Conservation (phyloP, 208 protist genomes). For the Acanthamoeba royreba region DNA sequence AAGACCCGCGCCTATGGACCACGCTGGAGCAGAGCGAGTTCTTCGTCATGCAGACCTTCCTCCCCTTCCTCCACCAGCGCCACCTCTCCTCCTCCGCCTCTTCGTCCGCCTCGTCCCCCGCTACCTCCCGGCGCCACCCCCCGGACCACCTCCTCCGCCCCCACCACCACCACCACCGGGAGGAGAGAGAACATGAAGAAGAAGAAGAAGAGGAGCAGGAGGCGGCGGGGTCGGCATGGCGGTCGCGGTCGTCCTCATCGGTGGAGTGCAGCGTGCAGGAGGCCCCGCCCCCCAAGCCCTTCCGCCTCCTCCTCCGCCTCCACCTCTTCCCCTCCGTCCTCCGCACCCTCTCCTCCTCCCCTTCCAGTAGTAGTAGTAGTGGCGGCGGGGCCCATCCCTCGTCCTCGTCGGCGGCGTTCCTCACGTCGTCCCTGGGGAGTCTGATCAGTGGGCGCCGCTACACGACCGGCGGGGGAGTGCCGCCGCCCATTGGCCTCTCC, state of each 20-base stretch:
- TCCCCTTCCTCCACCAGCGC: background rate
- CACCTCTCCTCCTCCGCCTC: too few relatives aligned
- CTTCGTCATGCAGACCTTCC: background rate
- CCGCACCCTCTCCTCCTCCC: background rate
- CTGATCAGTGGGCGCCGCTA: background rate
- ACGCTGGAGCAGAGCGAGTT: background rate
- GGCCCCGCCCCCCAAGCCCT: background rate
- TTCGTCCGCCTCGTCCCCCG: too few relatives aligned
- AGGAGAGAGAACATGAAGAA: background rate
- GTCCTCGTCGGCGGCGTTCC: background rate
- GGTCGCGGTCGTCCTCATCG: background rate
- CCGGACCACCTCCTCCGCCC: too few relatives aligned
- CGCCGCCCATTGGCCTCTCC: background rate
- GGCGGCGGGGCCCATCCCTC: background rate
- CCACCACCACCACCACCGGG: too few relatives aligned
- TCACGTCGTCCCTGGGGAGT: background rate
- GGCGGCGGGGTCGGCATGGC: background rate
- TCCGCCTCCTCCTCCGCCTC: background rate
- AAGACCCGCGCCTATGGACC: constrained; percentile 13
- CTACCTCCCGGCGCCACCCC: too few relatives aligned
- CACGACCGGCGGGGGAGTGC: background rate
- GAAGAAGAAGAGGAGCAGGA: background rate
- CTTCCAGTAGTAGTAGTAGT: background rate
- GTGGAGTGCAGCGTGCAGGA: background rate
- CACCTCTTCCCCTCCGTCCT: background rate